phyloP scores from a whole-genome alignment of 2,329 filamentous ascomycete genomes.

The Pseudogymnoascus sp. region DNA sequence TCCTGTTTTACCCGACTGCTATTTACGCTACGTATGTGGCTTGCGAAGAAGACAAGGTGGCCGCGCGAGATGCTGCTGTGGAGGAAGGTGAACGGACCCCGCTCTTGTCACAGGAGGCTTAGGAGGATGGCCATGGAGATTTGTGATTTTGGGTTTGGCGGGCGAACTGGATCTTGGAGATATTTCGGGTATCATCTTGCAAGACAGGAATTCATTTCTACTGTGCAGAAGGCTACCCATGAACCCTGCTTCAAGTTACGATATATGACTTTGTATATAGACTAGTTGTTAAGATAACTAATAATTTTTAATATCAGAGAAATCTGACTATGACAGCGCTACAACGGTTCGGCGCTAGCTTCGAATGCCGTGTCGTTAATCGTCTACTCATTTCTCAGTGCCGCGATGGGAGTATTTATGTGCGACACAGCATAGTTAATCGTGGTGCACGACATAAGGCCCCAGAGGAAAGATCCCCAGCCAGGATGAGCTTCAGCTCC shows the following conservation, averaged over 20 bases:
- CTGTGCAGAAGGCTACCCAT: neutral
- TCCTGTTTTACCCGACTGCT: constrained; percentile 19
- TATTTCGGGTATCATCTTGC: neutral
- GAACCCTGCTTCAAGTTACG: neutral
- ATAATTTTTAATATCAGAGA: constrained; percentile 2
- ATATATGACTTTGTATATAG: constrained; percentile 10
- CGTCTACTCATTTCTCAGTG: neutral
- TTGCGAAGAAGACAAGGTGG: neutral
- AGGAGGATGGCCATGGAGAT: neutral
- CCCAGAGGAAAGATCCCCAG: too few species aligned
- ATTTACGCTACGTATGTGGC: constrained; percentile 13
- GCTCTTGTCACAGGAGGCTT: neutral
- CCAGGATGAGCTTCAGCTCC: too few species aligned
- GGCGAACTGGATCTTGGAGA: neutral
- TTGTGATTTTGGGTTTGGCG: neutral
- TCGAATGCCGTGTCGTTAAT: neutral
- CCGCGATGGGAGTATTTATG: neutral
- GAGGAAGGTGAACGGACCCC: neutral
- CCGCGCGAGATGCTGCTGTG: neutral
- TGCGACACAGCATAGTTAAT: neutral
- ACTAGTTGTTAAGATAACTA: neutral
- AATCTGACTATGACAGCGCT: neutral
- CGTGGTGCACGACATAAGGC: too few species aligned
- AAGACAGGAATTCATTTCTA: neutral
- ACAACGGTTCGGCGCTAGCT: neutral